Base-by-base conservation (phyloP, 306 rosid species). In the Begonia peltatifolia region DNA sequence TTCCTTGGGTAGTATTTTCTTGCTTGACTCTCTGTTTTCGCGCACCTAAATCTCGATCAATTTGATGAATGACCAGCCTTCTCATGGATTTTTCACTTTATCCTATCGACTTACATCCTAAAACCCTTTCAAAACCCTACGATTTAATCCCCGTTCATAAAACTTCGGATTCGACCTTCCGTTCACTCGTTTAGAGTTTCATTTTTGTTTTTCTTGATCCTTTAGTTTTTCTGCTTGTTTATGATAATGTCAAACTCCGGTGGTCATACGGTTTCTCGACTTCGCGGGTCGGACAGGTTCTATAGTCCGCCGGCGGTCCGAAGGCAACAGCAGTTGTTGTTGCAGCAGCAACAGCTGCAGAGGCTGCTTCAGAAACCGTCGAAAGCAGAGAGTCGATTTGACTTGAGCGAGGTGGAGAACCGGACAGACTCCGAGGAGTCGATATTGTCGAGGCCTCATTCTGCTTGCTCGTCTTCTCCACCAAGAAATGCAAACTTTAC, bases 251-350 rank as follows among this genome's bases (percentile, higher is more conserved):
- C 58, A 18, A n/a, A 48, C 55, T 59, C 52, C 47, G 14, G 30
- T 53, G 54, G 35, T 38, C 49, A 66, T 67, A 4, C 0, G 14
- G 46, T 41, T 1, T 3, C 44, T 52, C 80, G 79, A 11, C 81
- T 62, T 53, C 78, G 74, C 13, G 94, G 90, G 11, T 87, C 81
- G 57, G 88, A 81, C 65, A 79, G 96, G 14, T 84, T 79, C 41
- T 73, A 75, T 60, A 60, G 69, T 49, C 66, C 88, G 20, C 66
- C 65, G 1, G 81, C 73, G 52, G 85, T 74, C 43, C 78, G 93
- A 11, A 64, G 75, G 54, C 63, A 71, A 4, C 67, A 71, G 23
- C 77, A 73, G 38, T 35, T 48, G 52, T n/a, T 48, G 14, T 16
- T 12, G 18, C 52, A 48, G 52, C 52, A 13, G 18, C 52, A 55